phyloP scores from a whole-genome alignment of 306 rosid genomes.

The Mucuna pruriens region DNA sequence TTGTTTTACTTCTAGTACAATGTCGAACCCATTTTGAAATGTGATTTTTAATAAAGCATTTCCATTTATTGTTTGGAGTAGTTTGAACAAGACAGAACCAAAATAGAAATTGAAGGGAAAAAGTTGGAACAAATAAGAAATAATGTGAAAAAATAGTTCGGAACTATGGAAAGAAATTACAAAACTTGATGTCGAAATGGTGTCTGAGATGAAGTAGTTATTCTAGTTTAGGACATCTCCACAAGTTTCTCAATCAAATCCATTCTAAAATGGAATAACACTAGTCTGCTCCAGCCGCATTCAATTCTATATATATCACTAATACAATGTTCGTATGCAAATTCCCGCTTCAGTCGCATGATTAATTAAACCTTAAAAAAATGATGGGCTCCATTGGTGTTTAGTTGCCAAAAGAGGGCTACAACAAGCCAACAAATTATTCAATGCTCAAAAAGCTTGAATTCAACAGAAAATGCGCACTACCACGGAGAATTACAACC shows the following conservation, averaged over 20 bases:
- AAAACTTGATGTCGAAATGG: constrained; percentile 32
- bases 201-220: constrained; percentile 27
- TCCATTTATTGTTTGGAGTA: not conserved
- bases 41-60: not conserved
- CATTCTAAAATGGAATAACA: constrained; percentile 44
- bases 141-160: constrained; percentile 10
- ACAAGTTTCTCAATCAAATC: constrained; percentile 30
- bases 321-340: constrained; percentile 41
- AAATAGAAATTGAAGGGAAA: not conserved
- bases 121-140: not conserved
- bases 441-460: constrained; percentile 47
- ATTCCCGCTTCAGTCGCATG: constrained; percentile 43
- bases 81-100: not conserved
- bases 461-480: constrained; percentile 42
- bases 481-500: constrained; percentile 55
- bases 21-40: not conserved
- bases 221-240: constrained; percentile 37
- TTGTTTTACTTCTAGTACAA: not conserved
- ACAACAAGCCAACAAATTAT: constrained; percentile 59
- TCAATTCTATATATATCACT: constrained; percentile 40
- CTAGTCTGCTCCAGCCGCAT: constrained; percentile 42
- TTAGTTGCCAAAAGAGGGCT: constrained; percentile 45
- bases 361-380: constrained; percentile 37
- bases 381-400: constrained; percentile 34
- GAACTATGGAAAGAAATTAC: constrained; percentile 3